These are phyloP conservation scores for Hemerocallis citrina DNA, from an alignment of 106 monocot species.

Conservation along the genomic window DNA sequence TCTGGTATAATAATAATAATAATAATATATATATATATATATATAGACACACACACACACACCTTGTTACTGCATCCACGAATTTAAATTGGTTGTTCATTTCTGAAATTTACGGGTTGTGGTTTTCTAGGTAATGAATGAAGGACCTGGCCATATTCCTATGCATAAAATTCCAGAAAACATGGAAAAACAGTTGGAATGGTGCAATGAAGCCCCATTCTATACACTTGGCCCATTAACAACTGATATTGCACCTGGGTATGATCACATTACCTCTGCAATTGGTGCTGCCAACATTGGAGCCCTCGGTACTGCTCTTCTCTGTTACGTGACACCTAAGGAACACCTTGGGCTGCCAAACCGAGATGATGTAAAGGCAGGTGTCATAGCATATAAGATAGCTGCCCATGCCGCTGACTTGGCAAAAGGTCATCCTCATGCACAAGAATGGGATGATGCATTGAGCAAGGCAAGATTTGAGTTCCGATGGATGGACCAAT, in stretches of 20 bases:
- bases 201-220: constrained; percentile 96
- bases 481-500: constrained; percentile 98
- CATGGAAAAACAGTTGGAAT: constrained; percentile 90
- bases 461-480: constrained; percentile 96
- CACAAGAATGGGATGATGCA: constrained; percentile 95
- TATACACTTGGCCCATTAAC: constrained; percentile 94
- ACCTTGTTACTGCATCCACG: too few species aligned
- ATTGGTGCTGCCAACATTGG: constrained; percentile 98
- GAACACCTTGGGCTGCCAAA: constrained; percentile 98
- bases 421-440: constrained; percentile 76
- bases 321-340: constrained; percentile 98
- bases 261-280: constrained; percentile 97
- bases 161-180: constrained; percentile 99
- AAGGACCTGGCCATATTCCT: constrained; percentile 96
- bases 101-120: too few species aligned
- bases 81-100: too few species aligned
- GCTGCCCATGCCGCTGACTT: constrained; percentile 96
- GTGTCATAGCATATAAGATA: constrained; percentile 93
- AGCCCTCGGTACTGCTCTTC: constrained; percentile 87
- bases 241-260: constrained; percentile 97
- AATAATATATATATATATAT: too few species aligned
- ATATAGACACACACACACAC: too few species aligned
- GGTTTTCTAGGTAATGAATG: constrained; percentile 81
- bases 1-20: too few species aligned
- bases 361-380: constrained; percentile 91